phyloP scores from a whole-genome alignment of 441 rosid species.

The Adansonia rubrostipa region DNA sequence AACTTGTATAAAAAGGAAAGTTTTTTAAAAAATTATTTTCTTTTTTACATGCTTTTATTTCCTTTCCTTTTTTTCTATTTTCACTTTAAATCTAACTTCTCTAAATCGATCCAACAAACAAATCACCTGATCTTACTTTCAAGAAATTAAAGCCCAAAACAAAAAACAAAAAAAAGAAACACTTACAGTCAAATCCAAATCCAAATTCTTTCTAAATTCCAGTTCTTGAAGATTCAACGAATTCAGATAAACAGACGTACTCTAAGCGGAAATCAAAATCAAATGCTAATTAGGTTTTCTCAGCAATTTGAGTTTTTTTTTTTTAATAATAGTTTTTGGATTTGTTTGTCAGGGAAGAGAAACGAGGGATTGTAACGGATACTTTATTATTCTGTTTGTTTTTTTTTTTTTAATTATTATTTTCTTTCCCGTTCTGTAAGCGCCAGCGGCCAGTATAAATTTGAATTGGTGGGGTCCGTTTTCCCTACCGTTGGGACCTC shows the following conservation, averaged over 20 bases:
- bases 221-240: slow-evolving; percentile 28
- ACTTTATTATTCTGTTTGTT: slow-evolving; percentile 18
- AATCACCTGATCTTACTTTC: slow-evolving; percentile 21
- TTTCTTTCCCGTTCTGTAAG: slow-evolving; percentile 33
- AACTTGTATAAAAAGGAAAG: slow-evolving; percentile 11
- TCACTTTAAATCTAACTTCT: background rate
- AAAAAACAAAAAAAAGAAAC: background rate
- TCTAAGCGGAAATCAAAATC: background rate
- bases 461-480: slow-evolving; percentile 32
- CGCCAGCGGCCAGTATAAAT: slow-evolving; percentile 23
- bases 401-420: slow-evolving; percentile 9
- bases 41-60: background rate
- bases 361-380: slow-evolving; percentile 39
- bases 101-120: slow-evolving; percentile 19
- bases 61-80: slow-evolving; percentile 25
- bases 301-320: background rate
- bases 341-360: background rate
- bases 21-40: background rate
- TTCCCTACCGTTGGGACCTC: background rate
- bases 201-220: slow-evolving; percentile 13
- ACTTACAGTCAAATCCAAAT: slow-evolving; percentile 27
- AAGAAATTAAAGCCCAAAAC: background rate
- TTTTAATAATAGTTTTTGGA: background rate
- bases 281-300: slow-evolving; percentile 8
- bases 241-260: background rate